Percentiles rank a stretch among this genome's conserved stretches.
These are phyloP conservation scores for Blastocystis hominis DNA, from an alignment of 352 stramenopile species.

Conservation along the genomic window DNA sequence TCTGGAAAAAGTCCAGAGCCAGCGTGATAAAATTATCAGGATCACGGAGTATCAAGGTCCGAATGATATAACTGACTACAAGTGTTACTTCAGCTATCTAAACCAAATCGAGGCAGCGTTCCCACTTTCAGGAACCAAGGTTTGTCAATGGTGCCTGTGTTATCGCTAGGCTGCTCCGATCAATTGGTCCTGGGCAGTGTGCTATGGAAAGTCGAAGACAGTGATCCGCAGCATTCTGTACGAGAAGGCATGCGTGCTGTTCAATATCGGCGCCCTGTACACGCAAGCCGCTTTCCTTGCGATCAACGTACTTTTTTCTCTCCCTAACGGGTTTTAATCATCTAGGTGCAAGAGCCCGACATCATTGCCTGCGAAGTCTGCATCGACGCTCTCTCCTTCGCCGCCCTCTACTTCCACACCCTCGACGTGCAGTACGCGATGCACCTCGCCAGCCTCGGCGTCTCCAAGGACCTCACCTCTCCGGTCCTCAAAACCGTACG, in stretches of 20 bases:
- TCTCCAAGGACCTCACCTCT: neutral
- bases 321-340: too few relatives aligned
- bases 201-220: neutral
- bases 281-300: neutral
- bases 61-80: slow-evolving; percentile 36
- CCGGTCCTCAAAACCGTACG: neutral
- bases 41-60: neutral
- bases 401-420: neutral
- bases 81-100: slow-evolving; percentile 39
- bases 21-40: neutral
- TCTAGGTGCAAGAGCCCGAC: neutral
- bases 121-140: slow-evolving; percentile 1
- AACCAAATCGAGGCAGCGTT: slow-evolving; percentile 15
- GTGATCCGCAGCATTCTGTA: neutral
- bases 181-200: neutral
- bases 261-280: slow-evolving; percentile 46
- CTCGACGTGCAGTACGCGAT: slow-evolving; percentile 5
- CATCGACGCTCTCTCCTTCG: neutral
- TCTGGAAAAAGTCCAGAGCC: slow-evolving; percentile 51
- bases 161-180: neutral
- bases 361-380: neutral
- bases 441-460: neutral
- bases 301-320: neutral
- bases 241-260: slow-evolving; percentile 28
- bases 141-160: neutral